Percentiles rank a stretch among this genome's conserved stretches.
Evolutionary conservation across 176 grass and related monocot species (phyloP).

Genomic region (Themeda triandra): DNA sequence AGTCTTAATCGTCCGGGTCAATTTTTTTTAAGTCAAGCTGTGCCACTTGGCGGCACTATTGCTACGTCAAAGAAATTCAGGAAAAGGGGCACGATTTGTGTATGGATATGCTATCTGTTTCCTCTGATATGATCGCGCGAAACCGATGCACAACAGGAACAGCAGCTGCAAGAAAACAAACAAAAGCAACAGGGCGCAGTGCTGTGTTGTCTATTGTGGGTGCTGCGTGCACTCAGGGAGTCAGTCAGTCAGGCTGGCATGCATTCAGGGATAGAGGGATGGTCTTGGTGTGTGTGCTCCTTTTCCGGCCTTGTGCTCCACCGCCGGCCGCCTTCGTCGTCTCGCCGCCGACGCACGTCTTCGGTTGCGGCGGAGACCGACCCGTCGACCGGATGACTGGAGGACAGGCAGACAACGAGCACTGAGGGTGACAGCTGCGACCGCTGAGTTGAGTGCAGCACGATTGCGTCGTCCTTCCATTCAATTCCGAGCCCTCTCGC

Average conservation of each 20-base stretch:
- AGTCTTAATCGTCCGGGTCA: too few species aligned
- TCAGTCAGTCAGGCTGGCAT: background rate
- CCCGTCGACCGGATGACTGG: background rate
- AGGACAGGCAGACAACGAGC: background rate
- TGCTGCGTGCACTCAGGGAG: constrained; percentile 33
- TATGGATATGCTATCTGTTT: constrained; percentile 15
- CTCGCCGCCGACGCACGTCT: background rate
- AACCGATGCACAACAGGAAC: background rate
- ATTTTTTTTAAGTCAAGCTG: too few species aligned
- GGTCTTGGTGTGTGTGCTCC: background rate
- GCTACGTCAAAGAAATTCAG: background rate
- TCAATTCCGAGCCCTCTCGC: constrained; percentile 17
- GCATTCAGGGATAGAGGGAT: background rate
- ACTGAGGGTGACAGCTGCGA: background rate
- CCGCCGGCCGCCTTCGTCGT: background rate
- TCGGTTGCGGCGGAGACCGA: background rate
- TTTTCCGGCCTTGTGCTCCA: background rate
- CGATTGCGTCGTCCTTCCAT: background rate
- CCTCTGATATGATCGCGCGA: background rate
- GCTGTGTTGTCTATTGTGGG: background rate
- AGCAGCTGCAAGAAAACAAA: background rate
- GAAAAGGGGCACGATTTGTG: background rate
- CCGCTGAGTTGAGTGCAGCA: background rate
- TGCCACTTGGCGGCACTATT: background rate
- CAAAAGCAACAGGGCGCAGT: background rate